Evolutionary conservation across 192 early-diverging fungal genomes (phyloP), one percentile per base, ranked within the genome.

Genomic region (Coemansia sp.): DNA sequence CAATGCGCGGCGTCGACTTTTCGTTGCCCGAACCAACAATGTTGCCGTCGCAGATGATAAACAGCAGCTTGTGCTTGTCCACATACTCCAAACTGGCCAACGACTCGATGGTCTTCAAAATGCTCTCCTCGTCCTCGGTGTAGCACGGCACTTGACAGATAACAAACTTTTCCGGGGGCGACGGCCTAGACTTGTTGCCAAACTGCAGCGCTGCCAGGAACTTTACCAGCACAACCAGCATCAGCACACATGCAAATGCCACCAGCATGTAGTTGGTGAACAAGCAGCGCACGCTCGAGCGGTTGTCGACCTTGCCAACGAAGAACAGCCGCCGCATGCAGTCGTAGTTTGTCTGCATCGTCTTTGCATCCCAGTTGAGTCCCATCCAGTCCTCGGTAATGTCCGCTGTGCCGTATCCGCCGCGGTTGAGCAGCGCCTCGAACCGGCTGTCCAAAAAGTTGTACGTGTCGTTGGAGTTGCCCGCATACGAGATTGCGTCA

Each of bases 11-110:
- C 3, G 97, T 99, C 0, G 97, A 90, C n/a, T 87, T 78, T 65
- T 98, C 97, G 69, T 98, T 98, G 27, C 97, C 97, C 41, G 89
- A 89, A 22, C 97, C 97, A 39, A 96, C 88, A 82, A 99, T 94
- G 82, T 92, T 89, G 69, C 95, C 94, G 73, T 95, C 94, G 52
- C 86, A 87, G 56, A 96, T 89, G 24, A 98, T 77, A 64, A 97
- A 91, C 3, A 97, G 67, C 11, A 97, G 73, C 76, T 95, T 96
- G 35, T 90, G 82, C 59, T 94, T 94, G 82, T 96, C 90, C 47
- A 94, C 91, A 50, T 94, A 95, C 5, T 82, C 73, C 21, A 96
- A 68, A 0, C 81, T 70, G 2, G 94, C 86, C 22, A 96, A 74
- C 7, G 90, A 89, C 55, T 95, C 89, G 50, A 96, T 88, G 3